Percentiles rank a stretch among this genome's conserved stretches.
phyloP scores from a whole-genome alignment of 305 asterid genomes.

The Fraxinus dipetala region DNA sequence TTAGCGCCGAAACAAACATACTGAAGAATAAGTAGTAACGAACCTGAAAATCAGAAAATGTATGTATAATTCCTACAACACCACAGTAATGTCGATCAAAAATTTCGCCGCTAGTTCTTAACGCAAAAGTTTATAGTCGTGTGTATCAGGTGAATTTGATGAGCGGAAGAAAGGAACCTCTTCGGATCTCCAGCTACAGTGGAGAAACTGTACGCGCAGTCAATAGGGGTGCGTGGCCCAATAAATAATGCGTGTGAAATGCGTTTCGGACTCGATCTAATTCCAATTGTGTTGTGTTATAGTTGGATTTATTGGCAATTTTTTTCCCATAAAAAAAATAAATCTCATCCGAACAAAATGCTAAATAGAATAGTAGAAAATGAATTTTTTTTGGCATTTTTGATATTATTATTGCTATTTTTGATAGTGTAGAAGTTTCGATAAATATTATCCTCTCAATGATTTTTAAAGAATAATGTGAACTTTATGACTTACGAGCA shows the following conservation, averaged over 20 bases:
- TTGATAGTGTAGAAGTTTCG: not conserved
- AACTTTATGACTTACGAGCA: not conserved
- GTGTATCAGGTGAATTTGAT: not conserved
- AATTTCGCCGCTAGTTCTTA: constrained; percentile 20
- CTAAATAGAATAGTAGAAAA: not conserved
- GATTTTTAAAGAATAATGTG: not conserved
- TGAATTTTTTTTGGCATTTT: no score
- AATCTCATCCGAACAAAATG: not conserved
- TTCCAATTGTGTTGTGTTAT: not conserved
- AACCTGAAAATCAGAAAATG: constrained; percentile 26
- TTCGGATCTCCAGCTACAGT: not conserved
- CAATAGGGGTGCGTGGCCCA: not conserved
- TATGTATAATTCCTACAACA: constrained; percentile 21
- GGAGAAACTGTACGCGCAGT: not conserved
- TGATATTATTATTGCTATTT: not conserved
- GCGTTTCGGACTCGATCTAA: not conserved
- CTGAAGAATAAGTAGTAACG: not conserved
- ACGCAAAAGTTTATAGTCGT: not conserved
- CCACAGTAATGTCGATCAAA: constrained; percentile 13
- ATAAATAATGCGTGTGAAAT: not conserved
- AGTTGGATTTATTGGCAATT: not conserved
- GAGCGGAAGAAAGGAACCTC: not conserved
- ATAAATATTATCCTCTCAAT: not conserved
- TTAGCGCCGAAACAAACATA: constrained; percentile 21
- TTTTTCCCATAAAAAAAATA: not conserved